These are phyloP conservation scores for Lentinus polychrous DNA, from an alignment of 1,284 basidiomycete genomes.

Conservation along the genomic window DNA sequence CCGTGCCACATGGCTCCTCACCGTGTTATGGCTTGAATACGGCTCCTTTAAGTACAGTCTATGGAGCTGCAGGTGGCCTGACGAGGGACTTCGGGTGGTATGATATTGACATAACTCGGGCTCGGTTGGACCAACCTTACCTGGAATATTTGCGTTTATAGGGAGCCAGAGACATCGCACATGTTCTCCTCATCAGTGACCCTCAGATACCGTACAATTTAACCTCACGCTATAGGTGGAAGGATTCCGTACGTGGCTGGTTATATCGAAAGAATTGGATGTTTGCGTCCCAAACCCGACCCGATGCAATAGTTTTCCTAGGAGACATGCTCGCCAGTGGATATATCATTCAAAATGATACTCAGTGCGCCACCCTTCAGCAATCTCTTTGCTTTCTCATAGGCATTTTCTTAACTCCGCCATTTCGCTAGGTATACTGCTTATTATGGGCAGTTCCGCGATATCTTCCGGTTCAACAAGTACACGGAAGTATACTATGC, in stretches of 20 bases:
- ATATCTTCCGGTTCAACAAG: slow-evolving; percentile 45
- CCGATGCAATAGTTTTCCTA: slow-evolving; percentile 72
- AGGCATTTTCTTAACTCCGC: slow-evolving; percentile 12
- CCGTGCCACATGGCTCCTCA: slow-evolving; percentile 48
- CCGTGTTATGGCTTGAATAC: slow-evolving; percentile 65
- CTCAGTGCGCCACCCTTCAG: slow-evolving; percentile 53
- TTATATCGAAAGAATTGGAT: slow-evolving; percentile 74
- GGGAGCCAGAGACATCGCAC: slow-evolving; percentile 30
- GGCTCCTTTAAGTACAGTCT: slow-evolving; percentile 46
- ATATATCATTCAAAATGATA: slow-evolving; percentile 45
- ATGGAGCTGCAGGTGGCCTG: slow-evolving; percentile 48
- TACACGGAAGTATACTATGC: slow-evolving; percentile 52
- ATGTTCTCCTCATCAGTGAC: slow-evolving; percentile 72
- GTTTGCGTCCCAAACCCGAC: slow-evolving; percentile 49
- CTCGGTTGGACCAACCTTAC: slow-evolving; percentile 3
- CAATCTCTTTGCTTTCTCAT: not conserved
- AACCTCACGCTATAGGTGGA: slow-evolving; percentile 33
- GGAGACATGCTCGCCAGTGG: slow-evolving; percentile 78
- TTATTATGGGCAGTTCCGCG: slow-evolving; percentile 55
- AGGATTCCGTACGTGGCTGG: slow-evolving; percentile 40
- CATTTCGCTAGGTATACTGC: slow-evolving; percentile 45
- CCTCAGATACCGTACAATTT: slow-evolving; percentile 63
- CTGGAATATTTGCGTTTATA: no score
- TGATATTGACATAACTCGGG: slow-evolving; percentile 3
- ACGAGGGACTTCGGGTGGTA: slow-evolving; percentile 19